These are phyloP conservation scores for Aristolochia californica DNA, from an alignment of 164 flowering plant species.

Conservation along the genomic window DNA sequence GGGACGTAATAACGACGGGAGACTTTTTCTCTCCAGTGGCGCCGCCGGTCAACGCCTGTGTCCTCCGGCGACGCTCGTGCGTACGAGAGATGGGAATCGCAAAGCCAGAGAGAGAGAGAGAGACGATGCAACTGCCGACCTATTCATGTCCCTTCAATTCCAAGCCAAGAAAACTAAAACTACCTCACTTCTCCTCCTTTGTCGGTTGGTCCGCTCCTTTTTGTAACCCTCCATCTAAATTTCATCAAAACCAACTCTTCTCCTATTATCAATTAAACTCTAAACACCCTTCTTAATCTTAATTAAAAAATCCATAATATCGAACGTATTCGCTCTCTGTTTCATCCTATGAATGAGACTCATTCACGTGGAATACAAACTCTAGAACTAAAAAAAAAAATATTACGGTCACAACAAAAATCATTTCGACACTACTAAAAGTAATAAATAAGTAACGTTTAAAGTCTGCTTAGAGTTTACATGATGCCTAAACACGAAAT, in stretches of 20 bases:
- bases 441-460: too few species aligned
- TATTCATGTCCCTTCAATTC: slow-evolving; percentile 61
- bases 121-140: slow-evolving; percentile 30
- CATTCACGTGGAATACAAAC: too few species aligned
- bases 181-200: slow-evolving; percentile 1
- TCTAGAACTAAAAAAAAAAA: too few species aligned
- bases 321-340: too few species aligned
- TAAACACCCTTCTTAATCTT: background rate
- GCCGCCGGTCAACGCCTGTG: slow-evolving; percentile 20
- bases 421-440: too few species aligned
- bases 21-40: slow-evolving; percentile 51
- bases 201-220: slow-evolving; percentile 9
- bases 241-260: background rate
- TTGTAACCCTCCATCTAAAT: background rate
- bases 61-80: slow-evolving; percentile 13
- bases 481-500: too few species aligned
- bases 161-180: slow-evolving; percentile 54
- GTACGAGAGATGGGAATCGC: background rate
- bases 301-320: too few species aligned
- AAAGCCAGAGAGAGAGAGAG: slow-evolving; percentile 7
- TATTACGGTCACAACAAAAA: too few species aligned
- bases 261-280: background rate
- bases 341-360: too few species aligned
- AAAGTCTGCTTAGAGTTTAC: too few species aligned
- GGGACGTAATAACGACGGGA: slow-evolving; percentile 19